A percentile compares a stretch with the other conserved stretches of the same genome.
Conservation (phyloP, 768 basidiomycete genomes). For the Rhodotorula taiwanensis region DNA sequence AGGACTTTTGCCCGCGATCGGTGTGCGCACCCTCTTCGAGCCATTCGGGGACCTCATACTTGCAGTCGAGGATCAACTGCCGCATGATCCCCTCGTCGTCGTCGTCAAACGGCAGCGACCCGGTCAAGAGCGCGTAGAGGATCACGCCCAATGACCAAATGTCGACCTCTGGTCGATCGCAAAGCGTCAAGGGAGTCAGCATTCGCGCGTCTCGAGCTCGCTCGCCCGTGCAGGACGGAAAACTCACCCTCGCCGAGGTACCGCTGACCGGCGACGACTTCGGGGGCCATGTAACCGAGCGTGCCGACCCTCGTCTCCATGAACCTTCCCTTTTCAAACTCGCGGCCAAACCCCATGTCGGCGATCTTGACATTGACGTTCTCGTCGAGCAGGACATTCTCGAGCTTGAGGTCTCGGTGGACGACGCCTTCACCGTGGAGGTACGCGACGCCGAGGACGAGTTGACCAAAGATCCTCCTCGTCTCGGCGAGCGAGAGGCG, state of each 20-base stretch:
- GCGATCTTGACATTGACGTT: slow-evolving; percentile 75
- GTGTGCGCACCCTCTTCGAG: slow-evolving; percentile 73
- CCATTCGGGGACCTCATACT: slow-evolving; percentile 90
- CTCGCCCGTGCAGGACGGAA: slow-evolving; percentile 39
- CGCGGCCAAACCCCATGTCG: slow-evolving; percentile 98
- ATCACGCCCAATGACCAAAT: slow-evolving; percentile 97
- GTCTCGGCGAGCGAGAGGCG: slow-evolving; percentile 77
- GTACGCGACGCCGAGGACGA: slow-evolving; percentile 87
- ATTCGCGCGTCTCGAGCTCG: not conserved
- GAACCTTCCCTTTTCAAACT: slow-evolving; percentile 68
- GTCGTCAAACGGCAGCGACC: slow-evolving; percentile 89
- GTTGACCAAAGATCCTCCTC: slow-evolving; percentile 83
- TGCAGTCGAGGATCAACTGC: slow-evolving; percentile 69
- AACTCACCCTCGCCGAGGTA: slow-evolving; percentile 87
- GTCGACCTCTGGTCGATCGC: slow-evolving; percentile 62
- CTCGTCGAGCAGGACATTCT: slow-evolving; percentile 81
- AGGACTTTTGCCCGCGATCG: too few relatives aligned
- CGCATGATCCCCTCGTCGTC: slow-evolving; percentile 72
- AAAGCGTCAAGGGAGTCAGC: not conserved
- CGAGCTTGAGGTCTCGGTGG: slow-evolving; percentile 92
- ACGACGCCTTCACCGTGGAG: slow-evolving; percentile 88
- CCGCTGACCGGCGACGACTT: slow-evolving; percentile 75
- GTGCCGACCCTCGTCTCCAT: slow-evolving; percentile 94
- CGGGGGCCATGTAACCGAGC: slow-evolving; percentile 92
- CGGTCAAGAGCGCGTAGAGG: slow-evolving; percentile 80